phyloP scores from a whole-genome alignment of 306 rosid species.

The Pterocarpus santalinus region DNA sequence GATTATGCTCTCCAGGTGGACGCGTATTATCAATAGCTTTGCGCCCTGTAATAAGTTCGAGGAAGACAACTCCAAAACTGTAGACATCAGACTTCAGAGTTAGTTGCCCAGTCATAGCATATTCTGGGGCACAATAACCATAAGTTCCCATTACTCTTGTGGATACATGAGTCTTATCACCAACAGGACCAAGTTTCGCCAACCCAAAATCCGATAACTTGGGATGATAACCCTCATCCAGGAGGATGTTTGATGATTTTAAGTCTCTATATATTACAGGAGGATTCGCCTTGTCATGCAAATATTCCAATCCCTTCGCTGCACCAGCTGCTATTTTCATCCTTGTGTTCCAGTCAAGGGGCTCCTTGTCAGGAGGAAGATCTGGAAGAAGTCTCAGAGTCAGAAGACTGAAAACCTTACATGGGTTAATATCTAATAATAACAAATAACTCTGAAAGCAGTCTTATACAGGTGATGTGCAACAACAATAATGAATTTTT shows the following conservation, averaged over 20 bases:
- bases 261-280: slow-evolving; percentile 97
- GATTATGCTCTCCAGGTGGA: slow-evolving; percentile 90
- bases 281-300: slow-evolving; percentile 93
- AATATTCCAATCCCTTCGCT: slow-evolving; percentile 94
- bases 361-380: slow-evolving; percentile 79
- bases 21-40: slow-evolving; percentile 90
- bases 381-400: slow-evolving; percentile 59
- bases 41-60: slow-evolving; percentile 94
- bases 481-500: slow-evolving; percentile 5
- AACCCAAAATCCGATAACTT: slow-evolving; percentile 95
- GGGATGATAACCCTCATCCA: slow-evolving; percentile 89
- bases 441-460: slow-evolving; percentile 22
- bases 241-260: slow-evolving; percentile 94
- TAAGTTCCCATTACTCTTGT: slow-evolving; percentile 98
- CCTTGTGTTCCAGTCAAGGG: slow-evolving; percentile 95
- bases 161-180: slow-evolving; percentile 96
- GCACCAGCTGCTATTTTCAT: slow-evolving; percentile 99
- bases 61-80: slow-evolving; percentile 95
- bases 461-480: slow-evolving; percentile 6
- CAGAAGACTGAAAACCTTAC: slow-evolving; percentile 27
- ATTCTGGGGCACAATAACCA: slow-evolving; percentile 97
- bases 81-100: slow-evolving; percentile 93
- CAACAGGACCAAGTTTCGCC: slow-evolving; percentile 96
- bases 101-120: slow-evolving; percentile 98
- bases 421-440: slow-evolving; percentile 12